Conservation (phyloP, 495 filamentous ascomycete species). For the Glarea lozoyensis region DNA sequence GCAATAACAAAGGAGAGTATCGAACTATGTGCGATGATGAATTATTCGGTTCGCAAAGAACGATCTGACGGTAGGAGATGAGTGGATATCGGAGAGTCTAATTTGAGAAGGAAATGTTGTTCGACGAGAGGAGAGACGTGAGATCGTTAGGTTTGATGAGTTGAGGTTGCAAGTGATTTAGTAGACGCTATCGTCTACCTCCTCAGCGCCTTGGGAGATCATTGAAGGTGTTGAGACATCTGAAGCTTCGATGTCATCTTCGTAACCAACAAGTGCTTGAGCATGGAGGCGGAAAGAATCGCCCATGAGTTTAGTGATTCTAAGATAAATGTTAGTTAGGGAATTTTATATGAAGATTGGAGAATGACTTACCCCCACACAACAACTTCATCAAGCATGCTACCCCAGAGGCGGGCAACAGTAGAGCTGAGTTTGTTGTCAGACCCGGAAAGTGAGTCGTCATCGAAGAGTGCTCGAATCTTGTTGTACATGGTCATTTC, state of each 20-base stretch:
- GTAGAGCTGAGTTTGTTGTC: conserved; percentile 79
- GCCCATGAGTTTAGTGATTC: conserved; percentile 95
- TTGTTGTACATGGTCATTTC: conserved; percentile 94
- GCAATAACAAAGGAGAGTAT: conserved; percentile 20
- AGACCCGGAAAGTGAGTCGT: conserved; percentile 70
- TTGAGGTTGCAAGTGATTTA: conserved; percentile 28
- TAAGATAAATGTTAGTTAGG: conserved; percentile 45
- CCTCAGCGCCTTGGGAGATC: conserved; percentile 51
- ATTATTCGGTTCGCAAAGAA: conserved; percentile 12
- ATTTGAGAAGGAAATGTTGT: conserved; percentile 14
- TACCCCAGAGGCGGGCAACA: conserved; percentile 92
- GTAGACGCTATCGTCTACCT: conserved; percentile 54
- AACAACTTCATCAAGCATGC: conserved; percentile 96
- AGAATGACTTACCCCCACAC: conserved; percentile 74
- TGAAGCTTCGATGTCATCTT: conserved; percentile 62
- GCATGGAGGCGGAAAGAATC: conserved; percentile 97
- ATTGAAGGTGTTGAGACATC: conserved; percentile 51
- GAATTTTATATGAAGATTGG: conserved; percentile 3
- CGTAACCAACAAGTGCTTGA: conserved; percentile 87
- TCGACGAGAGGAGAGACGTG: conserved; percentile 20
- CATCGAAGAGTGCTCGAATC: conserved; percentile 85
- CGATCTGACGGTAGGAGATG: conserved; percentile 13
- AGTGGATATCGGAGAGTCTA: conserved; percentile 24
- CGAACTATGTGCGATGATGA: no score
- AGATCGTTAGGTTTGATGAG: conserved; percentile 15